Evolutionary conservation across 139 green algal genomes (phyloP).

Genomic region (Mesostigma viride): DNA sequence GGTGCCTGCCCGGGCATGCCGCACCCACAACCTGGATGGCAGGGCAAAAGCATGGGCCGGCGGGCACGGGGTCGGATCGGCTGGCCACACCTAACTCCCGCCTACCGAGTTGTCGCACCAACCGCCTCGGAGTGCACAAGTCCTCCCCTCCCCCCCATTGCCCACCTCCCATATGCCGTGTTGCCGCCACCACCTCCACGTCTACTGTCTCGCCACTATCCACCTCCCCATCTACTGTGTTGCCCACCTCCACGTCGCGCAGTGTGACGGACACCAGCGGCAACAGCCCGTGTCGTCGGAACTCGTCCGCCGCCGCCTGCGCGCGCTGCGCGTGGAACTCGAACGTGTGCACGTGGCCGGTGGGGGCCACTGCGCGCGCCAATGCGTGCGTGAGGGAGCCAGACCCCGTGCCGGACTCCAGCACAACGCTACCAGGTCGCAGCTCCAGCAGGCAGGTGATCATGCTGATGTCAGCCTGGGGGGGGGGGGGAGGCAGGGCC

Average conservation of each 20-base stretch:
- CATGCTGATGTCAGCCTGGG: constrained; percentile 48
- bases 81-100: no score
- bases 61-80: no score
- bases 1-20: no score
- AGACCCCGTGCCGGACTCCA: constrained; percentile 82
- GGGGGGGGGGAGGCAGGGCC: not conserved
- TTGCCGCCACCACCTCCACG: not conserved
- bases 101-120: no score
- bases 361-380: constrained; percentile 60
- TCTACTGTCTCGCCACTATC: not conserved
- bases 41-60: no score
- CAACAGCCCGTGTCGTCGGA: constrained; percentile 34
- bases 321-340: constrained; percentile 78
- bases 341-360: constrained; percentile 79
- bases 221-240: no score
- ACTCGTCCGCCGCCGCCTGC: constrained; percentile 41
- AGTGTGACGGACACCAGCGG: constrained; percentile 27
- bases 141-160: no score
- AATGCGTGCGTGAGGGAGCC: constrained; percentile 83
- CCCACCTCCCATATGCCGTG: no score
- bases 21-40: no score
- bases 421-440: constrained; percentile 52
- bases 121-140: no score
- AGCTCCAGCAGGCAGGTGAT: constrained; percentile 68
- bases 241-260: constrained; percentile 30